Conservation (phyloP, 2,329 filamentous ascomycete genomes). For the Reticulascus tulasneorum region DNA sequence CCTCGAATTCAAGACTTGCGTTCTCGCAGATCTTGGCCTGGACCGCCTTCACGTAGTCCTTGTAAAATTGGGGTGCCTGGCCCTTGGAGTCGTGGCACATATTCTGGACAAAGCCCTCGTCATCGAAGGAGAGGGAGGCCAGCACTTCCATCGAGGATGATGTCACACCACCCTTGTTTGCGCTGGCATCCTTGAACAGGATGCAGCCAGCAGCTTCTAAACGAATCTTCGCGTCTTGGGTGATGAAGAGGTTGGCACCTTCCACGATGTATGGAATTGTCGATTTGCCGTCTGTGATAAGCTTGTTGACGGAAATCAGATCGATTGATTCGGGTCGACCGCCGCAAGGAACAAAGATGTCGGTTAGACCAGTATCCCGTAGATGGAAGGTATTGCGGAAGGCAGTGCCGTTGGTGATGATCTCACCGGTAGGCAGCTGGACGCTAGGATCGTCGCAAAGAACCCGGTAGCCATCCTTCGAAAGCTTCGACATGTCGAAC, state of each 20-base stretch:
- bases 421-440: conserved; percentile 81
- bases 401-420: conserved; percentile 82
- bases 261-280: conserved; percentile 94
- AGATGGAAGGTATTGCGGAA: conserved; percentile 99
- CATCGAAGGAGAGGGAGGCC: conserved; percentile 90
- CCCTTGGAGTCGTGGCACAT: conserved; percentile 82
- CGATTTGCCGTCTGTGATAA: conserved; percentile 86
- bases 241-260: conserved; percentile 97
- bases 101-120: conserved; percentile 79
- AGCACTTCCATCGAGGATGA: conserved; percentile 95
- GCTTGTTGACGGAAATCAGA: conserved; percentile 76
- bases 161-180: conserved; percentile 98
- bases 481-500: conserved; percentile 82
- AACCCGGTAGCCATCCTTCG: conserved; percentile 82
- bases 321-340: conserved; percentile 96
- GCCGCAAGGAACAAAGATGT: conserved; percentile 93
- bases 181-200: conserved; percentile 94
- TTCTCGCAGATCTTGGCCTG: conserved; percentile 90
- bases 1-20: conserved; percentile 90
- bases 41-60: conserved; percentile 86
- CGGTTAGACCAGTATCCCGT: conserved; percentile 70
- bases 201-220: conserved; percentile 94
- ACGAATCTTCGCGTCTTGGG: conserved; percentile 93
- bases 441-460: conserved; percentile 88
- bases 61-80: conserved; percentile 83